Conservation (phyloP, 495 filamentous ascomycete species). For the Annulohypoxylon stygium region DNA sequence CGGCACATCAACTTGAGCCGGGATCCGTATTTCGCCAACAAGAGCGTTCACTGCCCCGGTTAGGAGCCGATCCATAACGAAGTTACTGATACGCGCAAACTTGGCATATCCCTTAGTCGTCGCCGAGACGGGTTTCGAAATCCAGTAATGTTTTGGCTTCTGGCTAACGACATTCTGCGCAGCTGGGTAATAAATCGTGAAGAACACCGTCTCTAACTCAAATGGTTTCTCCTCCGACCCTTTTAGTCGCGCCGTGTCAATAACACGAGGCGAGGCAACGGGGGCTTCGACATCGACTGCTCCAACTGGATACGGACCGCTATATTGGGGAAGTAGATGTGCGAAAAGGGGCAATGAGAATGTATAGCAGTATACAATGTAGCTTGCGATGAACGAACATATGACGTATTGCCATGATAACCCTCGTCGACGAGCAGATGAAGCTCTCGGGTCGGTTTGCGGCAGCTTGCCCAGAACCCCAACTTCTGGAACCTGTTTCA, state of each 20-base stretch:
- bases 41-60: slow-evolving; percentile 52
- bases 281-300: slow-evolving; percentile 62
- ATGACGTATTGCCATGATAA: slow-evolving; percentile 51
- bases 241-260: slow-evolving; percentile 57
- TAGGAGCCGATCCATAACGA: slow-evolving; percentile 55
- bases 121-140: slow-evolving; percentile 63
- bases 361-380: slow-evolving; percentile 56
- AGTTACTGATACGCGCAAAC: slow-evolving; percentile 59
- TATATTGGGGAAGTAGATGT: slow-evolving; percentile 59
- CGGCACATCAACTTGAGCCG: slow-evolving; percentile 59
- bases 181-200: slow-evolving; percentile 64
- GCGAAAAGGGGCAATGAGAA: slow-evolving; percentile 59
- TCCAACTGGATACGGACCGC: slow-evolving; percentile 63
- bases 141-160: slow-evolving; percentile 60
- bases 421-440: slow-evolving; percentile 21
- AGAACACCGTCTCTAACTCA: slow-evolving; percentile 62
- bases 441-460: slow-evolving; percentile 11
- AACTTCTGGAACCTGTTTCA: slow-evolving; percentile 39
- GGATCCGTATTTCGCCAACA: slow-evolving; percentile 59
- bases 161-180: slow-evolving; percentile 30
- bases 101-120: slow-evolving; percentile 64
- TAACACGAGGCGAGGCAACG: slow-evolving; percentile 47
- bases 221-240: slow-evolving; percentile 55
- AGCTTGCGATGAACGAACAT: slow-evolving; percentile 36
- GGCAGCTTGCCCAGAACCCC: slow-evolving; percentile 10